Percentiles rank a stretch among this genome's conserved stretches.
phyloP scores from a whole-genome alignment of 495 filamentous ascomycete genomes.

The Filosporella fistucella region DNA sequence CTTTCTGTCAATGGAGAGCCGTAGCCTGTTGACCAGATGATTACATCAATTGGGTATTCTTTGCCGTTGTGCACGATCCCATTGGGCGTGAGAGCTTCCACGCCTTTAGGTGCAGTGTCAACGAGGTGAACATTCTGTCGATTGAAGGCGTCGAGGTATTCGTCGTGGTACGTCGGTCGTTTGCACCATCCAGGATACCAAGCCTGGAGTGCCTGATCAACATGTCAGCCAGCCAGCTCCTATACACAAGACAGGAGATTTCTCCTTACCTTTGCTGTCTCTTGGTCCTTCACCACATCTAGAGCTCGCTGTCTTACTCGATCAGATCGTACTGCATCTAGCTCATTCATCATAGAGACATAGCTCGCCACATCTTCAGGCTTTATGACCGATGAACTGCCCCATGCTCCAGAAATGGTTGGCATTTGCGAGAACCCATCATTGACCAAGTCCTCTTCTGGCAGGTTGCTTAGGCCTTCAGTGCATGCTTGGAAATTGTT shows the following conservation, averaged over 20 bases:
- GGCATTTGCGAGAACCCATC: slow-evolving; percentile 4
- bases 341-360: neutral
- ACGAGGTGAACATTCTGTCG: slow-evolving; percentile 27
- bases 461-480: slow-evolving; percentile 15
- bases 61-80: slow-evolving; percentile 24
- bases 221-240: neutral
- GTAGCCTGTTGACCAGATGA: slow-evolving; percentile 32
- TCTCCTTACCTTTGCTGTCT: slow-evolving; percentile 2
- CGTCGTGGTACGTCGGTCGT: slow-evolving; percentile 28
- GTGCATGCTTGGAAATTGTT: slow-evolving; percentile 29
- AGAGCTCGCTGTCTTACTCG: slow-evolving; percentile 24
- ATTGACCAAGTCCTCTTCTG: slow-evolving; percentile 14
- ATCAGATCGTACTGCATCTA: slow-evolving; percentile 12
- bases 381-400: neutral
- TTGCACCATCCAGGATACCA: slow-evolving; percentile 34
- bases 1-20: slow-evolving; percentile 10
- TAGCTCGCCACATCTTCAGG: neutral
- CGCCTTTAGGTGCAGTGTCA: slow-evolving; percentile 29
- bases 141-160: slow-evolving; percentile 16
- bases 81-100: slow-evolving; percentile 23
- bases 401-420: slow-evolving; percentile 2
- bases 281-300: slow-evolving; percentile 27
- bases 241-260: neutral
- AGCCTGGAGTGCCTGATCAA: slow-evolving; percentile 8
- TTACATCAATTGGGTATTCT: slow-evolving; percentile 27